Percentiles rank a stretch among this genome's conserved stretches.
Evolutionary conservation across 768 basidiomycete species (phyloP).

Genomic region (Mycena sanguinolenta): DNA sequence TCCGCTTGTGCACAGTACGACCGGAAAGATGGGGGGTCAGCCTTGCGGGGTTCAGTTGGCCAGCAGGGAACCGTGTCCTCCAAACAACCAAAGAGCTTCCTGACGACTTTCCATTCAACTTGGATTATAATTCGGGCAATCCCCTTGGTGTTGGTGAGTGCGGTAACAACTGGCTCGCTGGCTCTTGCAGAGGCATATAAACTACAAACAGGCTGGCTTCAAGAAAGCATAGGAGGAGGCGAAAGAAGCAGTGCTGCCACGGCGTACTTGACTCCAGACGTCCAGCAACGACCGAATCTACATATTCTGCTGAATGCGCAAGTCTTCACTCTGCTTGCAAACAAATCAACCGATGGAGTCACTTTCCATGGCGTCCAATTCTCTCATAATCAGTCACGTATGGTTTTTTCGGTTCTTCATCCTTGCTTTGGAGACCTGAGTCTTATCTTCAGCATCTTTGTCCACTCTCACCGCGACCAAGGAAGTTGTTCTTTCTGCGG

Average conservation of each 20-base stretch:
- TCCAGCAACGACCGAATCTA: constrained; percentile 44
- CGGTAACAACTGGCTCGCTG: too few relatives aligned
- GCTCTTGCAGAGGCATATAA: background rate
- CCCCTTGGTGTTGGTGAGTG: constrained; percentile 45
- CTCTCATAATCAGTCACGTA: constrained; percentile 32
- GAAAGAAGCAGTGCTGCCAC: constrained; percentile 47
- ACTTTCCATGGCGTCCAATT: constrained; percentile 14
- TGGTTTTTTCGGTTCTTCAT: constrained; percentile 27
- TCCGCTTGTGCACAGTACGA: constrained; percentile 51
- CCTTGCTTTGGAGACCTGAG: background rate
- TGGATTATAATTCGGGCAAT: constrained; percentile 46
- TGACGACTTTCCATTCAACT: too few relatives aligned
- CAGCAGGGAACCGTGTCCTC: constrained; percentile 46
- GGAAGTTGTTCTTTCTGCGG: constrained; percentile 51
- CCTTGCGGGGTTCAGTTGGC: constrained; percentile 38
- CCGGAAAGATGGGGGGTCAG: constrained; percentile 48
- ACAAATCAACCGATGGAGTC: background rate
- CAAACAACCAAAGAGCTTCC: constrained; percentile 45
- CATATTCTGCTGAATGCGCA: constrained; percentile 43
- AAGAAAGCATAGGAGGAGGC: constrained; percentile 40
- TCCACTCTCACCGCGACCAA: constrained; percentile 40
- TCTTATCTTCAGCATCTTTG: background rate
- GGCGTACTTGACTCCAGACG: constrained; percentile 43
- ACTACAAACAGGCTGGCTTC: constrained; percentile 39
- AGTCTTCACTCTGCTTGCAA: constrained; percentile 35